Base-by-base conservation (phyloP, 495 filamentous ascomycete genomes). In the Lindgomyces ingoldianus region DNA sequence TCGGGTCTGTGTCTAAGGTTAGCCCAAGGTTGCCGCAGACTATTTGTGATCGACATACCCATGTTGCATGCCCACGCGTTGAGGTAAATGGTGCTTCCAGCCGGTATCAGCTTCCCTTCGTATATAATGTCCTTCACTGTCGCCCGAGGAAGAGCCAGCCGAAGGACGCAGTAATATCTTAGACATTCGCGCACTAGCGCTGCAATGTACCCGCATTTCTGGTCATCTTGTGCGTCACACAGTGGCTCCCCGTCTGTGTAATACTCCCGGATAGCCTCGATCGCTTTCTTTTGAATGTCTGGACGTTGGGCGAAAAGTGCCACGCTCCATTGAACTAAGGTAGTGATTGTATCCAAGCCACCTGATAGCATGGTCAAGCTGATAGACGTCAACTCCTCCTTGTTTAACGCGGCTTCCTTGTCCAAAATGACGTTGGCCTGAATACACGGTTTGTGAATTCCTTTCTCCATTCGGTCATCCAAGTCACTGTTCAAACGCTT, bases 41-140 rank as follows among this genome's bases (percentile, higher is more conserved):
- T 9, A n/a, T 27, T 29, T 4, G 21, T 16, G 18, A 14, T 33
- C 16, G 26, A 73, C 72, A 67, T 70, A 80, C 82, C 84, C 76
- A 81, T 84, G 51, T 87, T 88, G 60, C 85, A 87, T 9, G 83
- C 83, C 85, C 84, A 87, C 0, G 83, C 81, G 70, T 89, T 88
- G 60, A 89, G 73, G 70, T 86, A 87, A 44, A 86, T 79, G 0
- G 85, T 82, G 4, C 82, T 86, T 19, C 82, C 81, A 30, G 81
- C 79, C 0, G 85, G 85, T 18, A 88, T 86, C 12, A 77, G 50
- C 30, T 77, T 73, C 3, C 79, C 84, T 12, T 85, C 65, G 61
- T 86, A 88, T 0, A 76, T 78, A 11, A 88, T 78, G 50, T 88
- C 85, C 54, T 79, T 81, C 61, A 86, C 82, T 0, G 83, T 83